A percentile compares a stretch with the other conserved stretches of the same genome.
Evolutionary conservation across 768 basidiomycete species (phyloP).

Genomic region (Mycena vitilis): DNA sequence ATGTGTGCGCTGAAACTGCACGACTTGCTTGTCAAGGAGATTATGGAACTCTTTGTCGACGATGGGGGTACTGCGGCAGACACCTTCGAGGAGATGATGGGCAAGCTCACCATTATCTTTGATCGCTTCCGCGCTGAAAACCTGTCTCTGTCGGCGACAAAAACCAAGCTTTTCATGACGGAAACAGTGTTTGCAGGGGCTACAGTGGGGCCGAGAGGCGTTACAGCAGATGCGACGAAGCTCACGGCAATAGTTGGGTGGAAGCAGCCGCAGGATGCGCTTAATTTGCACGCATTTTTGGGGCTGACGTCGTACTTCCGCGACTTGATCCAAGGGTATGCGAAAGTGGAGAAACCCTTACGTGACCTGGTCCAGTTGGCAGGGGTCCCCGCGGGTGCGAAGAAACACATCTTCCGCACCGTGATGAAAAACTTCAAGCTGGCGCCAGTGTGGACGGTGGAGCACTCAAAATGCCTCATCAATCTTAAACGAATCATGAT

Average conservation of each 20-base stretch:
- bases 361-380: slow-evolving; percentile 41
- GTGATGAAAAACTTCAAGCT: slow-evolving; percentile 39
- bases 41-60: slow-evolving; percentile 52
- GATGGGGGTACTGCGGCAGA: slow-evolving; percentile 49
- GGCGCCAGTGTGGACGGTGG: slow-evolving; percentile 23
- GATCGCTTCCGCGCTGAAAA: slow-evolving; percentile 39
- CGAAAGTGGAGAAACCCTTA: slow-evolving; percentile 45
- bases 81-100: slow-evolving; percentile 44
- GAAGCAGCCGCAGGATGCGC: slow-evolving; percentile 42
- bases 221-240: slow-evolving; percentile 50
- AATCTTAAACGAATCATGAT: slow-evolving; percentile 39
- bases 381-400: slow-evolving; percentile 34
- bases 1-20: slow-evolving; percentile 41
- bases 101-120: slow-evolving; percentile 45
- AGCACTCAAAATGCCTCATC: slow-evolving; percentile 40
- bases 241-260: slow-evolving; percentile 52
- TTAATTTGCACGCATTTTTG: slow-evolving; percentile 47
- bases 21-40: slow-evolving; percentile 39
- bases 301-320: slow-evolving; percentile 51
- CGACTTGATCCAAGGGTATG: slow-evolving; percentile 48
- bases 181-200: slow-evolving; percentile 52
- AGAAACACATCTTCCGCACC: slow-evolving; percentile 41
- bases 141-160: slow-evolving; percentile 52
- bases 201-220: slow-evolving; percentile 44
- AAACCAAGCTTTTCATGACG: slow-evolving; percentile 50